A percentile compares a stretch with the other conserved stretches of the same genome.
Evolutionary conservation across 1,284 basidiomycete species (phyloP).

Genomic region (Limonomyces culmigenus): DNA sequence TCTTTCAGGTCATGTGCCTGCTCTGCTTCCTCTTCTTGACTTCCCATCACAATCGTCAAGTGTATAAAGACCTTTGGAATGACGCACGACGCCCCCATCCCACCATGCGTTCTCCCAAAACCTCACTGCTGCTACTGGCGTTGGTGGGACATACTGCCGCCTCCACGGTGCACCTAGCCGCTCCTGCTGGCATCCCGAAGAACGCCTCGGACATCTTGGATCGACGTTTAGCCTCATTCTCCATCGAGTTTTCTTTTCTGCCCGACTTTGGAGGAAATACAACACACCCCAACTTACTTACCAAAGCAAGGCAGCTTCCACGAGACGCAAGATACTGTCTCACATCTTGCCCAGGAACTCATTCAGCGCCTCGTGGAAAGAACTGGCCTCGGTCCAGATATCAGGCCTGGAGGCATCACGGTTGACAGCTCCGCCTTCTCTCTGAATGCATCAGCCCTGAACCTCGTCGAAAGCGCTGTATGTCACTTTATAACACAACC

Average conservation of each 20-base stretch:
- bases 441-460: conserved; percentile 12
- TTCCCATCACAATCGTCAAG: no score
- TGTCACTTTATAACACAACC: conserved; percentile 2
- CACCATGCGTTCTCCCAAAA: no score
- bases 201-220: conserved; percentile 15
- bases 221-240: conserved; percentile 15
- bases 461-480: conserved; percentile 13
- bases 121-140: neutral
- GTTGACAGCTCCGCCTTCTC: conserved; percentile 18
- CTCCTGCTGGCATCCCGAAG: conserved; percentile 6
- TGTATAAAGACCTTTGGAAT: no score
- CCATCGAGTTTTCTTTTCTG: conserved; percentile 17
- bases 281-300: conserved; percentile 15
- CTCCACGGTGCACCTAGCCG: conserved; percentile 5
- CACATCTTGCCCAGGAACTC: no score
- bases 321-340: no score
- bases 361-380: conserved; percentile 16
- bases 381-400: conserved; percentile 16
- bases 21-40: no score
- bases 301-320: no score
- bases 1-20: no score
- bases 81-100: no score
- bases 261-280: conserved; percentile 16
- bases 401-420: conserved; percentile 19
- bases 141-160: neutral